Percentiles rank a stretch among this genome's conserved stretches.
Conservation (phyloP, 2,329 filamentous ascomycete genomes). For the Fusarium dimerum region DNA sequence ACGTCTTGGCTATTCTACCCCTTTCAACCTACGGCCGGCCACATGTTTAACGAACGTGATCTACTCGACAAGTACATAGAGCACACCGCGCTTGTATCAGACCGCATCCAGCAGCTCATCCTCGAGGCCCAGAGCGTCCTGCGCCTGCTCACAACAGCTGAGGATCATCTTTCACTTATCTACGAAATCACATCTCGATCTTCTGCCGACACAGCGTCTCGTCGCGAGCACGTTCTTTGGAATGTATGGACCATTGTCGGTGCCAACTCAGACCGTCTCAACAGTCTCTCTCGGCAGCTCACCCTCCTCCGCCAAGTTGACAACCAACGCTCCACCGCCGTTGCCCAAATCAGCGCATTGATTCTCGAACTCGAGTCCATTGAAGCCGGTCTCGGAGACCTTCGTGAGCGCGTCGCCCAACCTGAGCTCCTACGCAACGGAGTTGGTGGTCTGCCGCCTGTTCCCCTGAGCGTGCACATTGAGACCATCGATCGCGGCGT, state of each 20-base stretch:
- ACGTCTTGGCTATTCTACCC: constrained; percentile 55
- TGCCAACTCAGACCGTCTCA: constrained; percentile 62
- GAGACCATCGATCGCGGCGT: constrained; percentile 73
- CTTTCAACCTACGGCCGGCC: constrained; percentile 58
- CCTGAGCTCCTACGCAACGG: constrained; percentile 60
- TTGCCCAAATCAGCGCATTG: constrained; percentile 67
- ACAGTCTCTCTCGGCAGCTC: constrained; percentile 64
- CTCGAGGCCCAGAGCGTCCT: constrained; percentile 69
- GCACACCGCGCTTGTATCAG: constrained; percentile 69
- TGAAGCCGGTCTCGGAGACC: constrained; percentile 66
- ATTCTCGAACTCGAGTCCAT: constrained; percentile 75
- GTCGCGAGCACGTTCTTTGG: constrained; percentile 67
- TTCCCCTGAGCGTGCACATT: constrained; percentile 73
- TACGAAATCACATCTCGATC: constrained; percentile 68
- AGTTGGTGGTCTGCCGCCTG: constrained; percentile 26
- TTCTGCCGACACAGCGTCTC: constrained; percentile 56
- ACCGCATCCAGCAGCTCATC: constrained; percentile 69
- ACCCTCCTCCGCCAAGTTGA: constrained; percentile 66
- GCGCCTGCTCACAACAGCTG: constrained; percentile 64
- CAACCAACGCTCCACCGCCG: constrained; percentile 64
- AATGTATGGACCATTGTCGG: constrained; percentile 75
- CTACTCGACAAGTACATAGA: constrained; percentile 74
- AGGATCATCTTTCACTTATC: constrained; percentile 70
- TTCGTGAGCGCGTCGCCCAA: constrained; percentile 69
- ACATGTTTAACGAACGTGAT: constrained; percentile 50